Evolutionary conservation across 2,329 filamentous ascomycete species (phyloP).

Genomic region (Aspergillus aculeatinus): DNA sequence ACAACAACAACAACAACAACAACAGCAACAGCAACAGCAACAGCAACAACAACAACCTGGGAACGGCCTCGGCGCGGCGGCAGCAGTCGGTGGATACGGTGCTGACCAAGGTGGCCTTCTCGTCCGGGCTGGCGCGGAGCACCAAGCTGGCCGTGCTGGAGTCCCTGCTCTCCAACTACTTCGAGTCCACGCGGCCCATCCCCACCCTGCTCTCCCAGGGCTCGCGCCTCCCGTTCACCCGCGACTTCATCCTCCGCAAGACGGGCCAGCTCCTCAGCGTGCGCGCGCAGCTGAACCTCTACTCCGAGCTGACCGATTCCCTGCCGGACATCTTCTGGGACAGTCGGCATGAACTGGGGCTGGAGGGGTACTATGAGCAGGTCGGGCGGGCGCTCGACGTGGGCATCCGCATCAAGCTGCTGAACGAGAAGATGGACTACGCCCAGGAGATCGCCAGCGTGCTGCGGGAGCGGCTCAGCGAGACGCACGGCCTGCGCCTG

Average conservation of each 20-base stretch:
- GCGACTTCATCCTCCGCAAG: constrained; percentile 83
- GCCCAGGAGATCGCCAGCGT: constrained; percentile 92
- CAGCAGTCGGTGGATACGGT: constrained; percentile 58
- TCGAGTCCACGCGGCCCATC: constrained; percentile 80
- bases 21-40: no score
- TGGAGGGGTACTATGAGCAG: constrained; percentile 94
- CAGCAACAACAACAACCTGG: no score
- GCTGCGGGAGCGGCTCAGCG: constrained; percentile 80
- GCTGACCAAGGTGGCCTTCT: constrained; percentile 93
- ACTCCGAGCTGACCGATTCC: constrained; percentile 92
- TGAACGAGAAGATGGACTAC: constrained; percentile 98
- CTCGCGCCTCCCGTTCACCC: constrained; percentile 61
- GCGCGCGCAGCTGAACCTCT: constrained; percentile 90
- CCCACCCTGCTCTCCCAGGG: constrained; percentile 73
- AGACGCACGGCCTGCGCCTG: constrained; percentile 81
- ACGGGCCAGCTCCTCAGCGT: constrained; percentile 89
- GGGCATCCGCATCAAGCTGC: constrained; percentile 79
- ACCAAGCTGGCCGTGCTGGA: constrained; percentile 94
- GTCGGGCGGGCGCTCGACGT: constrained; percentile 89
- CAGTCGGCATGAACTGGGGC: constrained; percentile 76
- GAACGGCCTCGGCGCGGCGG: constrained; percentile 9
- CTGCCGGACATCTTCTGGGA: constrained; percentile 98
- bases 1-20: no score
- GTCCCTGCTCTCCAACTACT: constrained; percentile 76
- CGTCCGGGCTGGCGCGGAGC: constrained; percentile 84